Percentiles rank a stretch among this genome's conserved stretches.
These are phyloP conservation scores for Flueggea neowawraea DNA, from an alignment of 441 rosid species.

Conservation along the genomic window DNA sequence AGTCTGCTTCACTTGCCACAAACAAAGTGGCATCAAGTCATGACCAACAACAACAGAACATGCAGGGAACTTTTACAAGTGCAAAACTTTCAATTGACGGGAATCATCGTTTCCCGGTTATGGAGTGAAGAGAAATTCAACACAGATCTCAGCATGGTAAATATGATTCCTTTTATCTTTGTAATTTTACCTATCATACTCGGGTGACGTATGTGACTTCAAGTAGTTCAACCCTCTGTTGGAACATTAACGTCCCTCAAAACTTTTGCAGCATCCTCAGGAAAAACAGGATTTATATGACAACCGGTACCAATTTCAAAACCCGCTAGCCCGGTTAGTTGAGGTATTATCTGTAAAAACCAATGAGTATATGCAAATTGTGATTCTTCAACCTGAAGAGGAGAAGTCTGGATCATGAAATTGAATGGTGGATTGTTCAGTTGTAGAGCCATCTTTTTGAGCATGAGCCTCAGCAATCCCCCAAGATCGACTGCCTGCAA, in stretches of 20 bases:
- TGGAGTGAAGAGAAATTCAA: too few relatives aligned
- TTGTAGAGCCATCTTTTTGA: conserved; percentile 56
- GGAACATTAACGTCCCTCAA: conserved; percentile 55
- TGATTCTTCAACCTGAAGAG: conserved; percentile 35
- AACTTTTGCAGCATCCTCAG: conserved; percentile 83
- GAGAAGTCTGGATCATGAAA: conserved; percentile 89
- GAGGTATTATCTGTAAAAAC: conserved; percentile 82
- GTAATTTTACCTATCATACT: too few relatives aligned
- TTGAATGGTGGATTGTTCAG: conserved; percentile 74
- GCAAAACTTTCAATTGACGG: too few relatives aligned
- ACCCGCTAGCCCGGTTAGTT: conserved; percentile 63
- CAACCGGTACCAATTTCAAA: conserved; percentile 85
- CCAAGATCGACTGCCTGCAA: conserved; percentile 82
- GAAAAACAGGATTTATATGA: conserved; percentile 81
- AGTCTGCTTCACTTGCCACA: too few relatives aligned
- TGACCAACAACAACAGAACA: too few relatives aligned
- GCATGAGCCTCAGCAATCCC: conserved; percentile 63
- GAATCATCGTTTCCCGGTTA: too few relatives aligned
- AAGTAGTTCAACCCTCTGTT: conserved; percentile 2
- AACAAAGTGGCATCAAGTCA: too few relatives aligned
- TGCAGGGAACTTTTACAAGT: too few relatives aligned
- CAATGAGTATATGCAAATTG: conserved; percentile 61
- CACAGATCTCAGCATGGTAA: too few relatives aligned
- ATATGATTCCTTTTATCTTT: too few relatives aligned
- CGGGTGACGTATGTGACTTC: too few relatives aligned